phyloP scores from a whole-genome alignment of 352 stramenopile genomes.

The Elongisporangium undulatum region DNA sequence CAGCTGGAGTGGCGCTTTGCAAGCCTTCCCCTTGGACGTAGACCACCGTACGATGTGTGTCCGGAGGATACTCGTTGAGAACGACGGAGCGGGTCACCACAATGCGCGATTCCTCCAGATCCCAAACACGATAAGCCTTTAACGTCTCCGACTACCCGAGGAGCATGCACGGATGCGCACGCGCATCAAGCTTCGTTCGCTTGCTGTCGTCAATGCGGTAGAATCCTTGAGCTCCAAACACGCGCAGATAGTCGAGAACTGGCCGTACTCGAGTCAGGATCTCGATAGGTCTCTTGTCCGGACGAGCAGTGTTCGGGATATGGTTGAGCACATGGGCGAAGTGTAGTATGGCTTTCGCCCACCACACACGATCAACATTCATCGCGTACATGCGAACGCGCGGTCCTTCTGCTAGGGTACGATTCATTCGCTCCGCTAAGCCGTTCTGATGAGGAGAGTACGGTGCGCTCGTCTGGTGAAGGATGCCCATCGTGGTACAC shows the following conservation, averaged over 20 bases:
- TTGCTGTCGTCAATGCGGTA: slow-evolving; percentile 17
- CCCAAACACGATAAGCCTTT: slow-evolving; percentile 15
- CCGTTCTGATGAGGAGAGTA: slow-evolving; percentile 16
- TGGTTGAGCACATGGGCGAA: slow-evolving; percentile 14
- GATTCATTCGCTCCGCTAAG: slow-evolving; percentile 14
- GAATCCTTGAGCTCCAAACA: slow-evolving; percentile 23
- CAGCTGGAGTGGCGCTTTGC: too few relatives aligned
- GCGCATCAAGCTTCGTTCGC: slow-evolving; percentile 17
- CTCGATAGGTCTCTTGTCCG: slow-evolving; percentile 14
- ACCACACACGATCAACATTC: slow-evolving; percentile 11
- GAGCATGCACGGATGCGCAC: slow-evolving; percentile 15
- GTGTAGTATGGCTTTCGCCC: slow-evolving; percentile 20
- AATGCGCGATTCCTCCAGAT: slow-evolving; percentile 11
- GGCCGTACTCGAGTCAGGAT: slow-evolving; percentile 9
- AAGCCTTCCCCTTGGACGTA: too few relatives aligned
- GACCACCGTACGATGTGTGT: too few relatives aligned
- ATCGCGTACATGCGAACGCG: slow-evolving; percentile 18
- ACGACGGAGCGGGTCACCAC: slow-evolving; percentile 9
- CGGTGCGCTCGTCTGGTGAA: slow-evolving; percentile 9
- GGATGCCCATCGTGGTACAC: slow-evolving; percentile 7
- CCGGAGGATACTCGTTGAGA: slow-evolving; percentile 7
- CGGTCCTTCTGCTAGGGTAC: slow-evolving; percentile 18
- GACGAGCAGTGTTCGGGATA: slow-evolving; percentile 3
- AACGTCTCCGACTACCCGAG: slow-evolving; percentile 12
- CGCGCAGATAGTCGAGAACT: slow-evolving; percentile 11